Conservation (phyloP, 495 filamentous ascomycete genomes). For the Xylaria curta region DNA sequence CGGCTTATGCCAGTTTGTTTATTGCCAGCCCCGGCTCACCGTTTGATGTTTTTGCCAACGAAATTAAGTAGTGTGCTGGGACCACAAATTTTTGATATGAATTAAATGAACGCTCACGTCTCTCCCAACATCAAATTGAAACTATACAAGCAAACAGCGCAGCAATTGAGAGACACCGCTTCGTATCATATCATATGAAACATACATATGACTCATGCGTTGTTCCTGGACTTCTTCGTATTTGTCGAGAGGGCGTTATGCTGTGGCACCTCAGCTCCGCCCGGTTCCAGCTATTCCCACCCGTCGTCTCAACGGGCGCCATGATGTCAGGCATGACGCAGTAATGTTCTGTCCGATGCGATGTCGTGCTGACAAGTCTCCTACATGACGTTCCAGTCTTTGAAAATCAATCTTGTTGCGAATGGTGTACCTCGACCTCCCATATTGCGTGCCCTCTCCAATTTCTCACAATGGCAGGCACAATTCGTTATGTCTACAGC, state of each 20-base stretch:
- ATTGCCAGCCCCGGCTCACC: not conserved
- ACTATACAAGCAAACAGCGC: not conserved
- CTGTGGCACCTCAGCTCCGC: not conserved
- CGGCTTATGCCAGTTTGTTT: not conserved
- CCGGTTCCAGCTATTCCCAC: not conserved
- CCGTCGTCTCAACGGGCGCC: not conserved
- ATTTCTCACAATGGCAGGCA: not conserved
- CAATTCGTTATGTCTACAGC: not conserved
- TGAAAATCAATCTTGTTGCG: not conserved
- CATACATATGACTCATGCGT: not conserved
- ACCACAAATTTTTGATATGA: not conserved
- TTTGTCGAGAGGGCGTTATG: not conserved
- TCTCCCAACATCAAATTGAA: not conserved
- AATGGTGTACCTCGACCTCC: not conserved
- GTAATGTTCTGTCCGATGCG: not conserved
- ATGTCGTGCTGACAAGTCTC: not conserved
- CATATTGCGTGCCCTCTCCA: not conserved
- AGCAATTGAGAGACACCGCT: not conserved
- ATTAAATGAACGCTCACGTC: not conserved
- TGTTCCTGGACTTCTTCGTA: not conserved
- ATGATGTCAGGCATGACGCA: slow-evolving; percentile 6
- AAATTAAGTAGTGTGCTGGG: not conserved
- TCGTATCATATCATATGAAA: not conserved
- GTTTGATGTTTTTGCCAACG: not conserved
- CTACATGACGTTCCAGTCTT: not conserved